These are phyloP conservation scores for Lodderomyces beijingensis DNA, from an alignment of 1,139 yeast species.

Conservation along the genomic window DNA sequence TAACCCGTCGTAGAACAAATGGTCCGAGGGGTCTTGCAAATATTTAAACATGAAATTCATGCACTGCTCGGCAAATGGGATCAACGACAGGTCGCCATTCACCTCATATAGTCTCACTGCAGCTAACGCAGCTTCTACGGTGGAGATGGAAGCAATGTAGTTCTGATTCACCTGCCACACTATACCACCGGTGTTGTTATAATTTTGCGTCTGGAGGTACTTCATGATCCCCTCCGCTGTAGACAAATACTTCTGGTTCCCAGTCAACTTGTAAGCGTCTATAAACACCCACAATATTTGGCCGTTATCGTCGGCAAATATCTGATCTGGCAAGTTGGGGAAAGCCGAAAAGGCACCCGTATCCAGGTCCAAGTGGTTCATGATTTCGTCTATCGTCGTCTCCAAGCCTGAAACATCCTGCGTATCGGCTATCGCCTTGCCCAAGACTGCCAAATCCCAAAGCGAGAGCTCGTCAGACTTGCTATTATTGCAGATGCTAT, in stretches of 20 bases:
- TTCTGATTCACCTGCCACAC: conserved; percentile 24
- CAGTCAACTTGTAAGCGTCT: conserved; percentile 20
- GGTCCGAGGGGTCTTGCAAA: conserved; percentile 26
- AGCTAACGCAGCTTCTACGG: conserved; percentile 32
- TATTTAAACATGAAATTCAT: conserved; percentile 23
- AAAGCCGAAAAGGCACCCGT: conserved; percentile 30
- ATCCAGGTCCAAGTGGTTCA: conserved; percentile 17
- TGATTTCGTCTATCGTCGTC: conserved; percentile 14
- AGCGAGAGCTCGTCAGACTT: no score
- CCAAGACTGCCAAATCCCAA: no score
- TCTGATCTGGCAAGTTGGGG: conserved; percentile 25
- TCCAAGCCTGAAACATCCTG: conserved; percentile 12
- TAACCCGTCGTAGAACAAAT: conserved; percentile 30
- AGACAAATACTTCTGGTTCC: conserved; percentile 12
- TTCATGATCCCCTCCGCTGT: conserved; percentile 15
- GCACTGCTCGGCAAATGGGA: conserved; percentile 21
- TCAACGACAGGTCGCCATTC: conserved; percentile 14
- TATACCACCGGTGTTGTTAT: conserved; percentile 24
- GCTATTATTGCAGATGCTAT: no score
- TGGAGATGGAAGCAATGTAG: conserved; percentile 34
- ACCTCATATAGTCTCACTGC: conserved; percentile 24
- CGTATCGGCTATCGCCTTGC: conserved; percentile 17
- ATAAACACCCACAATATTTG: conserved; percentile 31
- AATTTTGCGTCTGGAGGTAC: conserved; percentile 16
- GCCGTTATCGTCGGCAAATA: conserved; percentile 34